These are phyloP conservation scores for Friedmanniomyces simplex DNA, from an alignment of 495 filamentous ascomycete species.

Conservation along the genomic window DNA sequence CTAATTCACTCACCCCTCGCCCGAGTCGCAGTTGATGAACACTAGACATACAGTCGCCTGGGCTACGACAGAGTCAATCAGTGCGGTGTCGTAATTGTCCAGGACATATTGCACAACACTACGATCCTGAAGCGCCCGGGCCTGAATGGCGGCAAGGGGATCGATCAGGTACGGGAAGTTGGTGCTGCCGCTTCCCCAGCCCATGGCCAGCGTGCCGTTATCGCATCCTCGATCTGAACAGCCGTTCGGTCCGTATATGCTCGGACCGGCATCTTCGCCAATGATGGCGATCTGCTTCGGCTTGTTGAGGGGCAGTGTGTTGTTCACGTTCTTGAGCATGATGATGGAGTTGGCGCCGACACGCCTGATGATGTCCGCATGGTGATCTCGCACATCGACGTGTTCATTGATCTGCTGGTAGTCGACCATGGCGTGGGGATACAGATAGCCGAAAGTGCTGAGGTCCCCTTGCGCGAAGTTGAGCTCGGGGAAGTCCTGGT, in stretches of 20 bases:
- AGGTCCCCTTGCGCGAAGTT: constrained; percentile 82
- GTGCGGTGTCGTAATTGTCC: not conserved
- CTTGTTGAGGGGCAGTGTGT: constrained; percentile 29
- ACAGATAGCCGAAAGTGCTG: constrained; percentile 61
- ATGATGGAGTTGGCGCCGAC: constrained; percentile 68
- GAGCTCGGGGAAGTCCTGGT: constrained; percentile 36
- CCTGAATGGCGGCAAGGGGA: constrained; percentile 79
- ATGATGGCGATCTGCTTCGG: constrained; percentile 61
- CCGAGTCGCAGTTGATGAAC: constrained; percentile 52
- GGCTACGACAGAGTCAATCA: constrained; percentile 45
- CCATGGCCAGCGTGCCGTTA: constrained; percentile 68
- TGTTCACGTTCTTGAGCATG: constrained; percentile 70
- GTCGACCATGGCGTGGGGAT: constrained; percentile 48
- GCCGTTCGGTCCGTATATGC: constrained; percentile 56
- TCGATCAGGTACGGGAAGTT: constrained; percentile 64
- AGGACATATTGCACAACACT: not conserved
- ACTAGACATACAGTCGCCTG: constrained; percentile 42
- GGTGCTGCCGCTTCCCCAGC: constrained; percentile 84
- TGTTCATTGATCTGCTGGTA: constrained; percentile 66
- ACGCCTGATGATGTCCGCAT: constrained; percentile 59
- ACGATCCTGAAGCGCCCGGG: not conserved
- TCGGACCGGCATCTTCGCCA: constrained; percentile 68
- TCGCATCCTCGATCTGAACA: constrained; percentile 73
- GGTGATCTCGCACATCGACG: constrained; percentile 69
- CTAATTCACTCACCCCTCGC: constrained; percentile 54